Base-by-base conservation (phyloP, 139 green algal species). In the Nannochloris sp. region DNA sequence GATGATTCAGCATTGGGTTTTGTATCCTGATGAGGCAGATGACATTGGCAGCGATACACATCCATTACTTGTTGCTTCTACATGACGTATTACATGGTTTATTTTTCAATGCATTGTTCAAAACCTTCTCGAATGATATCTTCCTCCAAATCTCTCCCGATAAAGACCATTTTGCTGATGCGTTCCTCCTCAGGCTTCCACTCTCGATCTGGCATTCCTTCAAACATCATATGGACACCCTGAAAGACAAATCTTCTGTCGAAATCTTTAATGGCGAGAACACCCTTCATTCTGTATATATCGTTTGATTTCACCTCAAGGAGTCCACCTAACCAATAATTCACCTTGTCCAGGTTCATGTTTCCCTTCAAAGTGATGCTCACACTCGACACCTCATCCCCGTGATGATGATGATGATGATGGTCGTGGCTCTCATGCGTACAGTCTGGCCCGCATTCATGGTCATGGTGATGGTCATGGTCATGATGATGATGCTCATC, bases 251-350 rank as follows among this genome's bases (percentile, higher is more conserved):
- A 96, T 25, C 83, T 74, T 56, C 85, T 78, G 16, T 89, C 73
- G 6, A 75, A 80, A 36, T 74, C 81, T 11, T 77, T 58, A 48
- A 95, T 92, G 56, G 85, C 69, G 29, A 95, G 71, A 59, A 95
- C 82, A 36, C 92, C 92, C 87, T 98, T 98, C 81, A 95, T 95
- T 55, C 92, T 85, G 75, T 91, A 98, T 11, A 98, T 68, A 71
- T 97, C 90, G 58, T 98, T 88, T 17, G 66, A 73, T 6, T 83
- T 70, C 10, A 83, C 68, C 67, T 93, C 71, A 26, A 97, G 71
- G 62, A 97, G 70, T 17, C 80, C 77, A n/a, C 88, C 87, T 70
- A 97, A 79, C 67, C 85, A 92, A 66, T 88, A 83, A 72, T 96
- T 97, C 43, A 96, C 78, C 80, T 91, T 90, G 43, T 96, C 85